phyloP scores from a whole-genome alignment of 192 early-diverging fungal species.

The Backusella morwellensis region DNA sequence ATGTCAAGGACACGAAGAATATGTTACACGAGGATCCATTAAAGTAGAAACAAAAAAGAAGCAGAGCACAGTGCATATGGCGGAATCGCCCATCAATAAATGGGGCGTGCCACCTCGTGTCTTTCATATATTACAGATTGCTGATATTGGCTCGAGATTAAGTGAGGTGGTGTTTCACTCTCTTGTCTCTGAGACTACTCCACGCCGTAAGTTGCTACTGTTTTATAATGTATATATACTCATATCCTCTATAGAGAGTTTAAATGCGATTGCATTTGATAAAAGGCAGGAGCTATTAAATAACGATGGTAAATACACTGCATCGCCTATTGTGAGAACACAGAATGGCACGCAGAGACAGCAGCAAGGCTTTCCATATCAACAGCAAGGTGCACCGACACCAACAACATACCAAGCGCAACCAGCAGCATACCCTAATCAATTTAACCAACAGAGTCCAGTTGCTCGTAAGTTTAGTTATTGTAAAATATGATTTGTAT shows the following conservation, averaged over 20 bases:
- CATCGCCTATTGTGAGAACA: conserved; percentile 21
- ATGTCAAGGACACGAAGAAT: conserved; percentile 21
- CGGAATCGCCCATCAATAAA: conserved; percentile 16
- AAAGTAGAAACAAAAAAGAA: conserved; percentile 10
- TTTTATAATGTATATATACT: not conserved
- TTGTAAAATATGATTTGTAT: too few species aligned
- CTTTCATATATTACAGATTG: conserved; percentile 11
- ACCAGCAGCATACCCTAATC: conserved; percentile 12
- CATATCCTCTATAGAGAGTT: conserved; percentile 1
- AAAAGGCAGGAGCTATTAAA: not conserved
- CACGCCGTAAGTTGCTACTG: not conserved
- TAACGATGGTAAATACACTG: not conserved
- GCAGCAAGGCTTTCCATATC: not conserved
- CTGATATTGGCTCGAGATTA: conserved; percentile 11
- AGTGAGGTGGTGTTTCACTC: conserved; percentile 18
- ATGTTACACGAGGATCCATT: not conserved
- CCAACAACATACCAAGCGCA: conserved; percentile 10
- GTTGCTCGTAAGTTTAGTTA: not conserved
- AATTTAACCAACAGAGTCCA: conserved; percentile 8
- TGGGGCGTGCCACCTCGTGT: conserved; percentile 19
- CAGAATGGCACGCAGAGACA: conserved; percentile 11
- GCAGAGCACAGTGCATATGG: conserved; percentile 3
- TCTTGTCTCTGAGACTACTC: conserved; percentile 1
- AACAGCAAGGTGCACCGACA: conserved; percentile 2
- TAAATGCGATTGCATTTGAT: conserved; percentile 12